Evolutionary conservation across 805 yeast genomes (phyloP), one percentile per base, ranked within the genome.

Genomic region (Metschnikowia picachoensis): DNA sequence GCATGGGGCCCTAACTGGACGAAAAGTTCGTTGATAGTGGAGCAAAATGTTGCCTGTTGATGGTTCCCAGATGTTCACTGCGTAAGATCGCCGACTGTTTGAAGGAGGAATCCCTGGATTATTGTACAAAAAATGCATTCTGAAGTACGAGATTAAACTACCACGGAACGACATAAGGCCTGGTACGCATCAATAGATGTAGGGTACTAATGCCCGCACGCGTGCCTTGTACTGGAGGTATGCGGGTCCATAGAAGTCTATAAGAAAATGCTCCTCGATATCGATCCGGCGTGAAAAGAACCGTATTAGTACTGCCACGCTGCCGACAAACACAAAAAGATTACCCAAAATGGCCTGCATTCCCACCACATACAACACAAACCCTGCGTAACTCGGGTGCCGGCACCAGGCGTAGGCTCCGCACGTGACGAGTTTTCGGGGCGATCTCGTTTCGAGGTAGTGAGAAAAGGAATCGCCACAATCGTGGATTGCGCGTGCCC

Each of bases 371-470:
- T 62, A 62, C n/a, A 60, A 40, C 50, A 64, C 61, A 47, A 68
- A 70, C 34, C 75, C 75, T 8, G 65, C 39, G 47, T 70, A 70
- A 43, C 72, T 64, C 14, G 75, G 75, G 46, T 70, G 75, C 41
- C 74, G 49, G 27, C 57, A 43, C 48, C 48, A 51, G 8, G 49
- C 32, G 46, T 65, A 70, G n/a, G 67, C 47, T 1, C 75, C 75
- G 12, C 39, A 35, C 11, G 72, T 67, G 27, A 69, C 60, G 30
- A 70, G 52, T 38, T 37, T 39, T 10, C 50, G 51, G 25, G 48
- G 45, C 1, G 32, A 4, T 6, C 40, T 29, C 11, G 48, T 41
- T 10, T 53, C 49, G 12, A 70, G 61, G 41, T 60, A 56, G 51
- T 70, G 75, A 34, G 66, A 58, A 44, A 70, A 70, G 27, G 68